phyloP scores from a whole-genome alignment of 202 grass and related monocot genomes.

The Elaeis oleifera region DNA sequence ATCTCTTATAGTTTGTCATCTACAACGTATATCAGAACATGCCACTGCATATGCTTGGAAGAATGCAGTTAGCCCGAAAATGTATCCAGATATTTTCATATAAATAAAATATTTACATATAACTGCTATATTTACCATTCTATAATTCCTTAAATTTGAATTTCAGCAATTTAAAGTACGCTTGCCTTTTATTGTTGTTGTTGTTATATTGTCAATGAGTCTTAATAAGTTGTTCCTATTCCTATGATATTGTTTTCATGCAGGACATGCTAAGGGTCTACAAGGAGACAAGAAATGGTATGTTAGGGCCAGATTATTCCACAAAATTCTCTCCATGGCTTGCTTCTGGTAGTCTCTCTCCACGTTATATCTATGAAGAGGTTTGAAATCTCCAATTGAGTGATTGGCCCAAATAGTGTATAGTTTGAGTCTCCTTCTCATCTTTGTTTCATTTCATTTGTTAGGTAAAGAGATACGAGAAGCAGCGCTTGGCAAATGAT shows the following conservation, averaged over 20 bases:
- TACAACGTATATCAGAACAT: no score
- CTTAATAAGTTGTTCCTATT: background rate
- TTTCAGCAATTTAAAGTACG: no score
- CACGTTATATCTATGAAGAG: slow-evolving; percentile 77
- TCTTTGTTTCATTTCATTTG: background rate
- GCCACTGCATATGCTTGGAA: no score
- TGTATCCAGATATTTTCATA: no score
- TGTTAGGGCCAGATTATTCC: slow-evolving; percentile 83
- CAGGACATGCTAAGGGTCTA: slow-evolving; percentile 76
- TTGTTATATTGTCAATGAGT: background rate
- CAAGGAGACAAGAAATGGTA: slow-evolving; percentile 94
- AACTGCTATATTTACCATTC: no score
- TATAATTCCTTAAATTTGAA: no score
- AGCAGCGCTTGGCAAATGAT: slow-evolving; percentile 74
- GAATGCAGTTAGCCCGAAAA: no score
- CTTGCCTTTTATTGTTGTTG: no score
- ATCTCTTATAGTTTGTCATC: no score
- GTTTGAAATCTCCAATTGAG: slow-evolving; percentile 16
- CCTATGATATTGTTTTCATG: slow-evolving; percentile 1
- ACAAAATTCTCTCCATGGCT: slow-evolving; percentile 96
- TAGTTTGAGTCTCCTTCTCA: background rate
- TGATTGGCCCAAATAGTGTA: background rate
- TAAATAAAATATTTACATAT: no score
- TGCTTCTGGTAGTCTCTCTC: slow-evolving; percentile 73
- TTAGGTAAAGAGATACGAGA: slow-evolving; percentile 85